Evolutionary conservation across 1,284 basidiomycete genomes (phyloP).

Genomic region (Cystobasidium sp.): DNA sequence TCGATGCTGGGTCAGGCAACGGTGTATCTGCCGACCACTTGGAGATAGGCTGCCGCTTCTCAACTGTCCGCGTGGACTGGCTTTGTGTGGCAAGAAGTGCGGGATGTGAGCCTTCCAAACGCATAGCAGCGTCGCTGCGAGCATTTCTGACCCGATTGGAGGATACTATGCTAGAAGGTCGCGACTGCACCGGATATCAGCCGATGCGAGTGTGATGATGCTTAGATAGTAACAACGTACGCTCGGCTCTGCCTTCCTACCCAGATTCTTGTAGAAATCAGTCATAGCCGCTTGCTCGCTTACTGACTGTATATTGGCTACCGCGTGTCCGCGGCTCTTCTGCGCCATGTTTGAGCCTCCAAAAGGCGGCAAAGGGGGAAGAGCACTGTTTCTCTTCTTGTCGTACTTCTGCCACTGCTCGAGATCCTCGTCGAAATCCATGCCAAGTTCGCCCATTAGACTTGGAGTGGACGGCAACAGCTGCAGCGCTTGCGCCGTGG

Average conservation of each 20-base stretch:
- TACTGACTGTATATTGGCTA: neutral
- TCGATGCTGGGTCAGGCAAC: neutral
- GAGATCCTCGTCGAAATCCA: slow-evolving; percentile 28
- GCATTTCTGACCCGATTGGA: slow-evolving; percentile 25
- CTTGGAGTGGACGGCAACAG: slow-evolving; percentile 23
- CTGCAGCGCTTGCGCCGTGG: neutral
- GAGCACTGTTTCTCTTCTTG: slow-evolving; percentile 32
- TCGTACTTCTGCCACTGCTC: slow-evolving; percentile 26
- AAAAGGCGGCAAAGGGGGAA: slow-evolving; percentile 22
- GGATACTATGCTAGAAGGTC: slow-evolving; percentile 17
- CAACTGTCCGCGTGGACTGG: neutral
- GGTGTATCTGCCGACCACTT: slow-evolving; percentile 38
- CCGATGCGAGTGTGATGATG: neutral
- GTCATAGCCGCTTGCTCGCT: slow-evolving; percentile 4
- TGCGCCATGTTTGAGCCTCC: neutral
- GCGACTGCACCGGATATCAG: neutral
- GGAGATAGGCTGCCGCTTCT: neutral
- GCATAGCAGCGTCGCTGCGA: slow-evolving; percentile 38
- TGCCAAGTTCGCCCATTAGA: slow-evolving; percentile 9
- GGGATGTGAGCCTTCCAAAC: slow-evolving; percentile 39
- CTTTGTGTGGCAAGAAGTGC: neutral
- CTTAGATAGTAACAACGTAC: neutral
- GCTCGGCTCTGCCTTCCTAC: slow-evolving; percentile 1
- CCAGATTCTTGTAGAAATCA: slow-evolving; percentile 7
- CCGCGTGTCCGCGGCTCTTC: neutral